A percentile compares a stretch with the other conserved stretches of the same genome.
phyloP scores from a whole-genome alignment of 2,329 filamentous ascomycete genomes.

The Neonectria hederae region DNA sequence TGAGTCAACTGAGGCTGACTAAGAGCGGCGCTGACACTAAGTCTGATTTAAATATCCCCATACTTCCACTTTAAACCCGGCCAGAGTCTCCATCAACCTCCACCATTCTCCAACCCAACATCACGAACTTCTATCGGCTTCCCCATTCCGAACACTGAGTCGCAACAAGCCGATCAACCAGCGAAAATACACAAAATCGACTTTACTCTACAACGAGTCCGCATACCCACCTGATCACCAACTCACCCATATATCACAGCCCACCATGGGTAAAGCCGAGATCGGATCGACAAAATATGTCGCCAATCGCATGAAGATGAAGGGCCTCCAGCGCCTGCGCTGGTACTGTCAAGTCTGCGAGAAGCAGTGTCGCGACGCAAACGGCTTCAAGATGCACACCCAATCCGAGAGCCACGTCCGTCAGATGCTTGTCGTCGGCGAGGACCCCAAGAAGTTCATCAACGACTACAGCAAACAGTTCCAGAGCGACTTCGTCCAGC shows the following conservation, averaged over 20 bases:
- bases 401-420: slow-evolving; percentile 87
- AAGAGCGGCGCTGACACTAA: background rate
- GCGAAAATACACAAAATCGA: background rate
- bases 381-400: slow-evolving; percentile 91
- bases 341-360: slow-evolving; percentile 93
- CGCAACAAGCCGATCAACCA: background rate
- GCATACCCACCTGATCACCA: background rate
- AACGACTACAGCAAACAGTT: slow-evolving; percentile 86
- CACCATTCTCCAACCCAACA: background rate
- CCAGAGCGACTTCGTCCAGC: slow-evolving; percentile 77
- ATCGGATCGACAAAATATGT: slow-evolving; percentile 91
- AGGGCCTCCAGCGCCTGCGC: slow-evolving; percentile 79
- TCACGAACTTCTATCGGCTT: background rate
- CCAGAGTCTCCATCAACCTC: background rate
- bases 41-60: background rate
- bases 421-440: slow-evolving; percentile 87
- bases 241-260: slow-evolving; percentile 15
- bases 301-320: slow-evolving; percentile 88
- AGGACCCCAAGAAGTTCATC: slow-evolving; percentile 86
- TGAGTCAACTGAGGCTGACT: background rate
- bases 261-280: slow-evolving; percentile 89
- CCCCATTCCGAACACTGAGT: background rate
- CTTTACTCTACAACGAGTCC: background rate
- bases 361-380: slow-evolving; percentile 74
- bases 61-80: background rate